Evolutionary conservation across 257 asterid genomes (phyloP), one percentile per base, ranked within the genome.

Genomic region (Scutellaria minor): DNA sequence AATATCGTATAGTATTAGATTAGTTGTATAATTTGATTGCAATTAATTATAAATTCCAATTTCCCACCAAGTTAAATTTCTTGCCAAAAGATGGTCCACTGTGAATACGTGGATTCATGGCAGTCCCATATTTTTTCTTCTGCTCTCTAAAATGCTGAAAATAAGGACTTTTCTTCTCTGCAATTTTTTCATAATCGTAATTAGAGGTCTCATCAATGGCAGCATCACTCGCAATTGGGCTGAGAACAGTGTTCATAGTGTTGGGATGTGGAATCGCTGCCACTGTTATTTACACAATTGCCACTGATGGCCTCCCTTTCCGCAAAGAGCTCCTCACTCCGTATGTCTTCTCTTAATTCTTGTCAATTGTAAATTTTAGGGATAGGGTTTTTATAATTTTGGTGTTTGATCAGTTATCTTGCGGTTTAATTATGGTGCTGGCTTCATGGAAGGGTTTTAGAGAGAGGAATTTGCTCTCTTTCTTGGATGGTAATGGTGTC

Each of bases 241-340:
- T 93, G 78, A 79, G 77, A 80, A 77, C 74, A 68, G 77, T 79
- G 50, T 93, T 93, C 85, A 8, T 64, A 62, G 83, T 82, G 66
- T 63, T 91, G 79, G 93, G 96, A 4, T 87, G 89, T 61, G 52
- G 69, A 12, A 70, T 72, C 14, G n/a, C 94, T 6, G 94, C 93
- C 56, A 53, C 82, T 8, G 68, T 91, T 5, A 76, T 86, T 42
- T 91, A 84, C 85, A 89, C 97, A 10, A 4, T 80, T 71, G 82
- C 48, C 71, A 83, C 87, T 39, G 96, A 91, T 70, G 97, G 98
- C 60, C 83, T 75, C 31, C 96, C 96, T 67, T 89, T 87, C 74
- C 96, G 94, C 58, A 87, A 46, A 81, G 81, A 90, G 67, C 91
- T 91, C 60, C 87, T 87, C 20, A 89, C 97, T 5, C 94, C 97